phyloP scores from a whole-genome alignment of 768 basidiomycete genomes.

The Pleurotus eryngii region DNA sequence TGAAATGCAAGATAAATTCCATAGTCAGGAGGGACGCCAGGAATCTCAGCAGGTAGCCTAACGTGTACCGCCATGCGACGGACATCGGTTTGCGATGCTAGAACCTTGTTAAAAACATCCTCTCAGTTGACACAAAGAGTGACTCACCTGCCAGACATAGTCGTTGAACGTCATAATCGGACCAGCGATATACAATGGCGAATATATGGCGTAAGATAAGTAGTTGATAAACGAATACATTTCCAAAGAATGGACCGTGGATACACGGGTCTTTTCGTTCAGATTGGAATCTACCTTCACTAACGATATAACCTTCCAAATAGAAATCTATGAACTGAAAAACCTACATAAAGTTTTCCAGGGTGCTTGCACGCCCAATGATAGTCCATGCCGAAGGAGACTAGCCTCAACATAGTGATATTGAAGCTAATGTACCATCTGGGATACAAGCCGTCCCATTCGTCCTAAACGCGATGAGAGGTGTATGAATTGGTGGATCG shows the following conservation, averaged over 20 bases:
- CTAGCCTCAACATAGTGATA: conserved; percentile 89
- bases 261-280: conserved; percentile 59
- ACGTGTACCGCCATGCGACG: conserved; percentile 35
- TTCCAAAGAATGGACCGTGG: conserved; percentile 48
- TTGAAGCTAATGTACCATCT: conserved; percentile 95
- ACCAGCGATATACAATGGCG: conserved; percentile 93
- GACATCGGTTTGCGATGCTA: conserved; percentile 61
- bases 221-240: conserved; percentile 73
- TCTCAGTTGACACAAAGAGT: not conserved
- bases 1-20: conserved; percentile 89
- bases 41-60: conserved; percentile 71
- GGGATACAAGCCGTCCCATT: conserved; percentile 72
- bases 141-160: conserved; percentile 85
- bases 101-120: not conserved
- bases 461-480: conserved; percentile 44
- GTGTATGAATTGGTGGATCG: not conserved
- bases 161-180: conserved; percentile 97
- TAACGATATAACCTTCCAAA: not conserved
- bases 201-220: conserved; percentile 83
- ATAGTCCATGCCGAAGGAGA: conserved; percentile 93
- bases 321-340: not conserved
- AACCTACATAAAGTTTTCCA: conserved; percentile 41
- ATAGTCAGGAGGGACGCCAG: conserved; percentile 71
- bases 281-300: conserved; percentile 17
- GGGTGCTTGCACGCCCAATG: conserved; percentile 68